These are phyloP conservation scores for Pyrrhoderma noxium DNA, from an alignment of 1,284 basidiomycete genomes.

Conservation along the genomic window DNA sequence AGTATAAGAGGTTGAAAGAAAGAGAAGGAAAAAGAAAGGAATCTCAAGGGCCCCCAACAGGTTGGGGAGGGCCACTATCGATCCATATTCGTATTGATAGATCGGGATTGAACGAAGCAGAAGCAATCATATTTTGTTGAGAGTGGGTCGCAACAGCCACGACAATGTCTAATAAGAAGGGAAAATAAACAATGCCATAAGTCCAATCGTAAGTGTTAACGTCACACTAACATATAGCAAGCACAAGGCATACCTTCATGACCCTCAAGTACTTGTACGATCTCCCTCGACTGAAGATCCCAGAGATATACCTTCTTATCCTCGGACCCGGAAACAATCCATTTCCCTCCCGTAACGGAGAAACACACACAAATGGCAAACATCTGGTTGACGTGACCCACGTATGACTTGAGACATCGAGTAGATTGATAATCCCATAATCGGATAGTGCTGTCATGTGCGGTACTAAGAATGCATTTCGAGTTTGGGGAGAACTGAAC, in stretches of 20 bases:
- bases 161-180: conserved; percentile 51
- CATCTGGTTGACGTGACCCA: conserved; percentile 72
- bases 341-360: conserved; percentile 77
- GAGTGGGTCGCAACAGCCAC: conserved; percentile 81
- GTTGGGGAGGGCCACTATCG: conserved; percentile 33
- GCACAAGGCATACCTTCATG: conserved; percentile 50
- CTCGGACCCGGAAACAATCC: conserved; percentile 89
- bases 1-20: too few relatives aligned
- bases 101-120: conserved; percentile 79
- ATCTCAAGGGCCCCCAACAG: too few relatives aligned
- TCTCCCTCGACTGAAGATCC: conserved; percentile 83
- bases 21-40: too few relatives aligned
- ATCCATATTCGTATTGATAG: conserved; percentile 74
- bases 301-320: conserved; percentile 86
- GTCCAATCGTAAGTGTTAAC: too few relatives aligned
- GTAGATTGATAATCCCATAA: conserved; percentile 94
- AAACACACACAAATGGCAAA: conserved; percentile 77
- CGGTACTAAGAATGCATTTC: conserved; percentile 86
- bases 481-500: conserved; percentile 93
- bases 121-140: conserved; percentile 75
- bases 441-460: conserved; percentile 85
- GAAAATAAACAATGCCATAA: too few relatives aligned
- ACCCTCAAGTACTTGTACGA: conserved; percentile 72
- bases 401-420: conserved; percentile 87
- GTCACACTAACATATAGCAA: too few relatives aligned